phyloP scores from a whole-genome alignment of 1,139 yeast species.

The Suhomyces anneliseae region DNA sequence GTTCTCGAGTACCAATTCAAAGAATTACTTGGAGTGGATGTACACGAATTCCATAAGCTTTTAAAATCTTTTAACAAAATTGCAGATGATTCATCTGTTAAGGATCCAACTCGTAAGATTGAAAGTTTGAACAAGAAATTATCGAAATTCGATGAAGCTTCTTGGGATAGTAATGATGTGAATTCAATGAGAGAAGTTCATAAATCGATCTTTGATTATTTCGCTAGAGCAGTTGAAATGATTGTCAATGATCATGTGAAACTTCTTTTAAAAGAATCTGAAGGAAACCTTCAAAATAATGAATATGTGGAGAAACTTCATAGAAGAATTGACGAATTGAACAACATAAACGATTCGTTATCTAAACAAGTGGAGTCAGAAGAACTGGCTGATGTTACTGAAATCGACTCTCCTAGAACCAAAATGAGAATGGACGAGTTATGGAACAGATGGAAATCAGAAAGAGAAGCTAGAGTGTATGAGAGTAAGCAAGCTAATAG shows the following conservation, averaged over 20 bases:
- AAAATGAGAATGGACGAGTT: conserved; percentile 60
- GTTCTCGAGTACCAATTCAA: conserved; percentile 38
- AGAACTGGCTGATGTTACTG: conserved; percentile 11
- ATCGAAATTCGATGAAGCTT: conserved; percentile 10
- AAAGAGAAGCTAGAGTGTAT: conserved; percentile 65
- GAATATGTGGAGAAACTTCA: conserved; percentile 32
- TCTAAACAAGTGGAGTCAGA: conserved; percentile 21
- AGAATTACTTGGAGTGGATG: conserved; percentile 39
- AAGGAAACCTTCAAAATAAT: conserved; percentile 15
- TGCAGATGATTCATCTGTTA: conserved; percentile 58
- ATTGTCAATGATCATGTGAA: conserved; percentile 57
- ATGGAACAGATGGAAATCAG: conserved; percentile 65
- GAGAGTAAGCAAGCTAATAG: conserved; percentile 57
- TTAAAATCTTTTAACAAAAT: conserved; percentile 52
- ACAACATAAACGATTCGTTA: conserved; percentile 24
- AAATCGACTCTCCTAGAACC: conserved; percentile 32
- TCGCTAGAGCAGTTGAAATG: conserved; percentile 58
- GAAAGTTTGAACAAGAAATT: conserved; percentile 34
- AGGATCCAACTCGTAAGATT: conserved; percentile 55
- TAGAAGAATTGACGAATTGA: conserved; percentile 32
- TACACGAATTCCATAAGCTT: conserved; percentile 41
- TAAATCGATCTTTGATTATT: conserved; percentile 55
- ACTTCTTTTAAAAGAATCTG: conserved; percentile 37
- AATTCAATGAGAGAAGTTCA: conserved; percentile 45
- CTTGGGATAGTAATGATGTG: conserved; percentile 25